Conservation (phyloP, 129 eudicot genomes). For the Lactuca sativa region DNA sequence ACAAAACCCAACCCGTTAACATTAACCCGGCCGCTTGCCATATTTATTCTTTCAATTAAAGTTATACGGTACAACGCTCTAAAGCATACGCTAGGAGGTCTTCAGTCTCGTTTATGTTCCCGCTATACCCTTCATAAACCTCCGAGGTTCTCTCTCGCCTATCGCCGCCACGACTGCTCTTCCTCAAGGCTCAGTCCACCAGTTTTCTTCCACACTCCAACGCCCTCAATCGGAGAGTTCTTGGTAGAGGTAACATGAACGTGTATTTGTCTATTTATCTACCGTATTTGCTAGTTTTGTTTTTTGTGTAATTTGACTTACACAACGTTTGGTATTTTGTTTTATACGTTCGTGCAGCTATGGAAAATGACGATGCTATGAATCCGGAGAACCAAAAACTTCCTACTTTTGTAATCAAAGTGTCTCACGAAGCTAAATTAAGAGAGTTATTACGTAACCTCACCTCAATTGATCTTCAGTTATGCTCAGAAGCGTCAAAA, state of each 20-base stretch:
- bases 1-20: too few relatives aligned
- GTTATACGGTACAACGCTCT: conserved; percentile 12
- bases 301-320: conserved; percentile 4
- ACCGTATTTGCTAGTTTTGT: neutral
- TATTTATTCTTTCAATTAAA: neutral
- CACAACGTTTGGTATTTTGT: conserved; percentile 7
- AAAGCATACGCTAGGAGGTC: conserved; percentile 3
- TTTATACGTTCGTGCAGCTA: neutral
- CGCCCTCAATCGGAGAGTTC: conserved; percentile 2
- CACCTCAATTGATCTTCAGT: conserved; percentile 49
- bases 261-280: conserved; percentile 1
- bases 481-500: conserved; percentile 58
- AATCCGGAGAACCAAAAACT: conserved; percentile 20
- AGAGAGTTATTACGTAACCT: conserved; percentile 66
- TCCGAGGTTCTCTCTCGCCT: neutral
- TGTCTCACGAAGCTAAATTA: conserved; percentile 54
- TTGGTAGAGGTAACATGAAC: conserved; percentile 4
- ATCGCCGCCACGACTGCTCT: conserved; percentile 26
- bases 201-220: neutral
- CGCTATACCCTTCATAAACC: conserved; percentile 33
- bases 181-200: neutral
- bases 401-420: conserved; percentile 24
- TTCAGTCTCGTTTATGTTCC: conserved; percentile 1
- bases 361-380: neutral
- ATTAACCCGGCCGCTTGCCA: neutral